Percentiles rank a stretch among this genome's conserved stretches.
Conservation (phyloP, 257 asterid species). For the Fraxinus anomala region DNA sequence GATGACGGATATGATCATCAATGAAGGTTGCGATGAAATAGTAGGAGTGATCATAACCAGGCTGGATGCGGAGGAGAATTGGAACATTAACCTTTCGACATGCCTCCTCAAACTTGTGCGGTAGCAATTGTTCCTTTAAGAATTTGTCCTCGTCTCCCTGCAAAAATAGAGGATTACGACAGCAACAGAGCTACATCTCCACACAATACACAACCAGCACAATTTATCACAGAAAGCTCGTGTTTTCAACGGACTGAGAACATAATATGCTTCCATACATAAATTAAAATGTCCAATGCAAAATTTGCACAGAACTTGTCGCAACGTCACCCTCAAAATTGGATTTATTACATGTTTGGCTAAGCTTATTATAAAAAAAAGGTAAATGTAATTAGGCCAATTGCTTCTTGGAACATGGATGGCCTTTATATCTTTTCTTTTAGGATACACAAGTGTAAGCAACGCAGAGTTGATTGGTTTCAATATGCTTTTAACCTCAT, state of each 20-base stretch:
- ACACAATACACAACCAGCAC: not conserved
- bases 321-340: not conserved
- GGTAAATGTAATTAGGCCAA: too few species aligned
- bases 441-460: not conserved
- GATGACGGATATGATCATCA: conserved; percentile 89
- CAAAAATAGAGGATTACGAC: conserved; percentile 6
- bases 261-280: too few species aligned
- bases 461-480: not conserved
- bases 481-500: not conserved
- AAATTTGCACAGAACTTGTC: not conserved
- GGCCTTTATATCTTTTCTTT: not conserved
- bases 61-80: conserved; percentile 66
- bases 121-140: conserved; percentile 66
- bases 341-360: not conserved
- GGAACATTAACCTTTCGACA: conserved; percentile 66
- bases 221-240: not conserved
- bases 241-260: not conserved
- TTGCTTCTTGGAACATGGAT: not conserved
- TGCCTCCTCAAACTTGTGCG: conserved; percentile 78
- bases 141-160: conserved; percentile 89
- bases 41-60: conserved; percentile 96
- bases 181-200: not conserved
- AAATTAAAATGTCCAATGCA: not conserved
- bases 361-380: too few species aligned
- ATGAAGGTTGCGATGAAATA: conserved; percentile 75